A percentile compares a stretch with the other conserved stretches of the same genome.
Evolutionary conservation across 1,284 basidiomycete genomes (phyloP).

Genomic region (Tylopilus sp.): DNA sequence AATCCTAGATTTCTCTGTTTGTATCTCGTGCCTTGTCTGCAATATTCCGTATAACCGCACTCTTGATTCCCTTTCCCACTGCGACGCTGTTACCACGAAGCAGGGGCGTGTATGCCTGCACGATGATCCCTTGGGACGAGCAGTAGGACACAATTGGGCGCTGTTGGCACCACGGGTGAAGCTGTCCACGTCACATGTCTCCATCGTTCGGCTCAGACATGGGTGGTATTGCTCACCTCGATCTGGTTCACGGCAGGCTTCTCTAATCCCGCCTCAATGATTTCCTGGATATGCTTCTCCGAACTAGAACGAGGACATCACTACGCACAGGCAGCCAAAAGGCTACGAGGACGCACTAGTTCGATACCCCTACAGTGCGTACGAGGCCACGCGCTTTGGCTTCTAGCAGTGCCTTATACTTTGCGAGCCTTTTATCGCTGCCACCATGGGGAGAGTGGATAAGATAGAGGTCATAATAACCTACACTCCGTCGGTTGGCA

Average conservation of each 20-base stretch:
- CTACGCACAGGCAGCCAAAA: neutral
- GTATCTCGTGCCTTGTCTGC: constrained; percentile 35
- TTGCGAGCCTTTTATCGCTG: constrained; percentile 40
- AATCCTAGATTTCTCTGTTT: neutral
- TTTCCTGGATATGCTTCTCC: constrained; percentile 43
- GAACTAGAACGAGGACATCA: constrained; percentile 17
- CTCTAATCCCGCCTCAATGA: constrained; percentile 38
- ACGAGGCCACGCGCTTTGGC: constrained; percentile 50
- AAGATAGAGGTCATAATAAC: constrained; percentile 58
- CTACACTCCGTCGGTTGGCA: constrained; percentile 23
- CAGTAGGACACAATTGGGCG: constrained; percentile 50
- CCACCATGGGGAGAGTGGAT: constrained; percentile 53
- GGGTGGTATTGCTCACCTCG: constrained; percentile 30
- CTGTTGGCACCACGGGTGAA: constrained; percentile 58
- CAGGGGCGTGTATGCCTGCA: constrained; percentile 53
- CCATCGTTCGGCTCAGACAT: neutral
- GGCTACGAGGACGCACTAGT: constrained; percentile 43
- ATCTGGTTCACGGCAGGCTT: constrained; percentile 54
- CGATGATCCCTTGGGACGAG: constrained; percentile 41
- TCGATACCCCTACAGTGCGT: constrained; percentile 58
- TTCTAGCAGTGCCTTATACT: constrained; percentile 44
- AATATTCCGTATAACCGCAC: constrained; percentile 37
- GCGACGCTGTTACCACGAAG: constrained; percentile 34
- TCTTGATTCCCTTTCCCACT: constrained; percentile 33
- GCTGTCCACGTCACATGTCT: constrained; percentile 24